Evolutionary conservation across 148 eudicot genomes (phyloP).

Genomic region (Nepenthes mirabilis): DNA sequence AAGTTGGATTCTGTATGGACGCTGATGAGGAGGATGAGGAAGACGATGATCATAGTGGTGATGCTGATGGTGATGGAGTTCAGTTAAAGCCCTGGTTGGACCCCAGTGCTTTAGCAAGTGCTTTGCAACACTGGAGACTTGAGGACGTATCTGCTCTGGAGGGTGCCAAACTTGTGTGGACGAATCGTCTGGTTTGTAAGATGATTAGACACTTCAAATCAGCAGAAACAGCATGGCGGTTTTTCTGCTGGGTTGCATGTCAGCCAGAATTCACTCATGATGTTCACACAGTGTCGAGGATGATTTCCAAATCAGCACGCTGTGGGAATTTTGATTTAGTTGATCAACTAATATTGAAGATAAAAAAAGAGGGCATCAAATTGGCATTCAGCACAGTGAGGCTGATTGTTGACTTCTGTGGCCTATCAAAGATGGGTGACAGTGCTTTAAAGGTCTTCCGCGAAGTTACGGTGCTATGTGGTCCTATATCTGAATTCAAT

Average conservation of each 20-base stretch:
- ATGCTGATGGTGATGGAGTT: conserved; percentile 19
- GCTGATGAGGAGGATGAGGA: conserved; percentile 24
- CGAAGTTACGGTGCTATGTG: conserved; percentile 38
- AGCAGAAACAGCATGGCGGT: conserved; percentile 65
- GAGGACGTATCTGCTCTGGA: conserved; percentile 62
- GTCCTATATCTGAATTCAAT: conserved; percentile 24
- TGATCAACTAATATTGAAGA: conserved; percentile 38
- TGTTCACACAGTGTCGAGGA: conserved; percentile 59
- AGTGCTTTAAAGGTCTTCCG: conserved; percentile 56
- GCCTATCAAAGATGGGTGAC: conserved; percentile 48
- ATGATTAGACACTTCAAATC: conserved; percentile 61
- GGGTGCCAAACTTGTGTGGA: conserved; percentile 76
- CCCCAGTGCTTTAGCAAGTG: conserved; percentile 74
- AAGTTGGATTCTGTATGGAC: conserved; percentile 17
- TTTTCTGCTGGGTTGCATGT: conserved; percentile 69
- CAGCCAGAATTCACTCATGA: conserved; percentile 76
- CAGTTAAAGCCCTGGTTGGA: conserved; percentile 87
- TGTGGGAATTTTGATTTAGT: conserved; percentile 42
- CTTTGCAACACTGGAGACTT: conserved; percentile 52
- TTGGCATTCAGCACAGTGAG: conserved; percentile 48
- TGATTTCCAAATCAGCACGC: conserved; percentile 48
- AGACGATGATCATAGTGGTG: conserved; percentile 8
- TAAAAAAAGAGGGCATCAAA: conserved; percentile 38
- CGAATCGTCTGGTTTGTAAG: conserved; percentile 74
- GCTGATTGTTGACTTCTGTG: conserved; percentile 58